These are phyloP conservation scores for Wickerhamiella musiphila DNA, from an alignment of 805 yeast genomes.

Conservation along the genomic window DNA sequence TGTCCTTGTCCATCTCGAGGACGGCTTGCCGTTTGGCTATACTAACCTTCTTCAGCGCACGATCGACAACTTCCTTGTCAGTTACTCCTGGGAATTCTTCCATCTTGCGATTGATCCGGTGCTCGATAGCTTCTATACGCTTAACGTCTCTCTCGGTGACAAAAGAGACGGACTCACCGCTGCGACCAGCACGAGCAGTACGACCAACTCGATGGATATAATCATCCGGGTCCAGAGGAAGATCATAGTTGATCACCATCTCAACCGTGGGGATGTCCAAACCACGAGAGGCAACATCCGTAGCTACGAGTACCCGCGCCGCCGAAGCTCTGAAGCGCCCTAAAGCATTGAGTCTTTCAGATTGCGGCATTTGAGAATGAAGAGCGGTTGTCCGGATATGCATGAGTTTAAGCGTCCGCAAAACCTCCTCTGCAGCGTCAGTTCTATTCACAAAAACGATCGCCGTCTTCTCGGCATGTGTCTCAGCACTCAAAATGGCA, in stretches of 20 bases:
- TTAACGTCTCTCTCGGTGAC: constrained; percentile 74
- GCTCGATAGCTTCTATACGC: constrained; percentile 73
- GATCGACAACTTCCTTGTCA: constrained; percentile 62
- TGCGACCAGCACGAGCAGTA: constrained; percentile 94
- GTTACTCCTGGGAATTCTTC: constrained; percentile 50
- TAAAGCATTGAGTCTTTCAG: constrained; percentile 75
- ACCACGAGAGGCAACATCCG: constrained; percentile 96
- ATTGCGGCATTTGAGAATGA: constrained; percentile 89
- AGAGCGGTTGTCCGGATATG: constrained; percentile 74
- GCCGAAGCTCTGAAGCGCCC: constrained; percentile 91
- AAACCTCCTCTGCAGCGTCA: constrained; percentile 68
- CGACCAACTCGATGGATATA: constrained; percentile 96
- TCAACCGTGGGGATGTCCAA: constrained; percentile 88
- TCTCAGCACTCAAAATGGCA: constrained; percentile 43
- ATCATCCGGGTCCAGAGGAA: constrained; percentile 93
- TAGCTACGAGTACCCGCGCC: constrained; percentile 80
- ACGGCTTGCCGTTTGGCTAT: constrained; percentile 78
- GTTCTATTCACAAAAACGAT: constrained; percentile 88
- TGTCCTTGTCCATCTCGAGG: constrained; percentile 85
- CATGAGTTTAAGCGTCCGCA: constrained; percentile 55
- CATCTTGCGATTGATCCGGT: constrained; percentile 65
- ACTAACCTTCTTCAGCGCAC: constrained; percentile 50
- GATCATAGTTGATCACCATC: constrained; percentile 76
- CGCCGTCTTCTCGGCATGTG: constrained; percentile 47
- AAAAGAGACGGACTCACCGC: constrained; percentile 67